Evolutionary conservation across 805 yeast genomes (phyloP), one percentile per base, ranked within the genome.

Genomic region (Sugiyamaella americana): DNA sequence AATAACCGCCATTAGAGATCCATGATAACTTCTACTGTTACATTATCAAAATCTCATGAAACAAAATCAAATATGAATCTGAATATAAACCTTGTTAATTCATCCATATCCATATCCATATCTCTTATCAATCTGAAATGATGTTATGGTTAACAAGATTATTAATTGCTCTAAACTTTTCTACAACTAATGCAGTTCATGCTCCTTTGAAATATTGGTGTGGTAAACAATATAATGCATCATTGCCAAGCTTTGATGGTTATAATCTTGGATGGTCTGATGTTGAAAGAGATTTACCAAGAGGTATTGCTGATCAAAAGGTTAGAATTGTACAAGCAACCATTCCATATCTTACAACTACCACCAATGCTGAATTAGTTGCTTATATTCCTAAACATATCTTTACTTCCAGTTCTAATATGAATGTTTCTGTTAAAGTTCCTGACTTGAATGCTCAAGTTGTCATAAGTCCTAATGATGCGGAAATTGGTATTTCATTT

Each of bases 141-240:
- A n/a, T n/a, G n/a, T n/a, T n/a, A n/a, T n/a, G n/a, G n/a, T n/a
- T n/a, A n/a, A n/a, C n/a, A n/a, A n/a, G n/a, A n/a, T n/a, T n/a
- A n/a, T n/a, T n/a, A n/a, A n/a, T n/a, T n/a, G n/a, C n/a, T n/a
- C n/a, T n/a, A n/a, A n/a, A n/a, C n/a, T n/a, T n/a, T n/a, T n/a
- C n/a, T n/a, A n/a, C n/a, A n/a, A n/a, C n/a, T n/a, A 26, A 26
- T 26, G 40, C 20, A 3, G 29, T 42, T 11, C 41, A 42, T 23
- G 45, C 45, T 4, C 32, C 46, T 11, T 19, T 46, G 13, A 46
- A 46, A n/a, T 46, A 43, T 19, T 46, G 49, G 49, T 46, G 49
- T 41, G 49, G 45, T 19, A 46, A 46, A 18, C 30, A 43, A 26
- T 46, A 46, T 29, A 46, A 46, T 41, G 35, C 49, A 8, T 40